Conservation (phyloP, 495 filamentous ascomycete species). For the Neurospora terricola region DNA sequence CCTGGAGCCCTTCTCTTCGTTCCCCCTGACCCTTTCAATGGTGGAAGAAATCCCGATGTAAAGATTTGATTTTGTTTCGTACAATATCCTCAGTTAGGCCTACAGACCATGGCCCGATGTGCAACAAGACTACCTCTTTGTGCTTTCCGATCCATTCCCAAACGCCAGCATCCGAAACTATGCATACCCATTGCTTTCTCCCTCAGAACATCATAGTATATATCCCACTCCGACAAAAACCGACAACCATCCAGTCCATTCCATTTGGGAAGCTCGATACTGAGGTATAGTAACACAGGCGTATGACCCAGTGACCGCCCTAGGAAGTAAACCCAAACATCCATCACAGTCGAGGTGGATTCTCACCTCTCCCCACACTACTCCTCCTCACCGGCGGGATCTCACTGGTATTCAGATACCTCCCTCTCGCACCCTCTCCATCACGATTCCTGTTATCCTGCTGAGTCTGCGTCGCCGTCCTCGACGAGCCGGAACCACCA, state of each 20-base stretch:
- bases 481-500: not conserved
- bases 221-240: not conserved
- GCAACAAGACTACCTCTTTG: not conserved
- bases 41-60: not conserved
- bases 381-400: not conserved
- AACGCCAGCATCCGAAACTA: not conserved
- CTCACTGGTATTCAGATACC: not conserved
- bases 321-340: not conserved
- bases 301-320: not conserved
- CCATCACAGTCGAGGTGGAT: constrained; percentile 3
- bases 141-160: not conserved
- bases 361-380: constrained; percentile 3
- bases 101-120: not conserved
- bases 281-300: not conserved
- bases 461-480: not conserved
- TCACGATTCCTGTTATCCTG: not conserved
- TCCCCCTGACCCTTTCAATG: not conserved
- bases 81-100: not conserved
- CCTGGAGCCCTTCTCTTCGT: not conserved
- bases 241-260: not conserved
- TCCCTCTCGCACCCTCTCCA: not conserved
- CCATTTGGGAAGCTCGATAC: not conserved
- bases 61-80: not conserved
- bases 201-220: not conserved
- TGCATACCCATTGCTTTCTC: not conserved